Base-by-base conservation (phyloP, 805 yeast genomes). In the Yamadazyma nakazawae region DNA sequence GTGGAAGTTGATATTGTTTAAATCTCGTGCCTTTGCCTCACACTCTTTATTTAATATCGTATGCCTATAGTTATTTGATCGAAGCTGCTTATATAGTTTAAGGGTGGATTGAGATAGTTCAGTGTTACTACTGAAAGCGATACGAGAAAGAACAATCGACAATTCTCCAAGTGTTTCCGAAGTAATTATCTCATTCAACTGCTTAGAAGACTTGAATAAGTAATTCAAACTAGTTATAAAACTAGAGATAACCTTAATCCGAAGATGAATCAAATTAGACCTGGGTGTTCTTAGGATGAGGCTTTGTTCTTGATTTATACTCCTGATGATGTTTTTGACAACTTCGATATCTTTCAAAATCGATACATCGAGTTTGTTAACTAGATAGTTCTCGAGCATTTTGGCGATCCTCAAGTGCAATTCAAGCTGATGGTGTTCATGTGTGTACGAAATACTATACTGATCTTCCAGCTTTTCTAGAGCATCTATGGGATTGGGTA, bases 301-400 rank as follows among this genome's bases (percentile, higher is more conserved):
- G 40, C 69, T 74, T 55, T 80, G 85, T 56, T 79, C 80, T 43
- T 64, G 66, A 3, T 77, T 76, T 7, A 79, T 66, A 17, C 71
- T 65, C 38, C 74, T 56, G 8, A 76, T 68, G 32, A 76, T 60
- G 2, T 70, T 57, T 40, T 71, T 67, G 49, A 76, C 61, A 40
- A 72, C 55, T 34, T 69, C 74, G 34, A 64, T 67, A 47, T 66
- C 65, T 34, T 64, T 67, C 17, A 72, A 52, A 24, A 64, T 54
- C 16, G 53, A 57, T 26, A 63, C 50, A 6, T 58, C 48, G 40
- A 56, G 49, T 9, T 62, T 61, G 13, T 60, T 59, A 1, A 68
- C 56, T 4, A 75, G 60, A 45, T 63, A 66, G 19, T 71, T 64
- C 56, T 82, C 86, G 28, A 84, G 64, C 3, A 81, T 55, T 18